phyloP scores from a whole-genome alignment of 257 asterid species.

The Sherardia arvensis region DNA sequence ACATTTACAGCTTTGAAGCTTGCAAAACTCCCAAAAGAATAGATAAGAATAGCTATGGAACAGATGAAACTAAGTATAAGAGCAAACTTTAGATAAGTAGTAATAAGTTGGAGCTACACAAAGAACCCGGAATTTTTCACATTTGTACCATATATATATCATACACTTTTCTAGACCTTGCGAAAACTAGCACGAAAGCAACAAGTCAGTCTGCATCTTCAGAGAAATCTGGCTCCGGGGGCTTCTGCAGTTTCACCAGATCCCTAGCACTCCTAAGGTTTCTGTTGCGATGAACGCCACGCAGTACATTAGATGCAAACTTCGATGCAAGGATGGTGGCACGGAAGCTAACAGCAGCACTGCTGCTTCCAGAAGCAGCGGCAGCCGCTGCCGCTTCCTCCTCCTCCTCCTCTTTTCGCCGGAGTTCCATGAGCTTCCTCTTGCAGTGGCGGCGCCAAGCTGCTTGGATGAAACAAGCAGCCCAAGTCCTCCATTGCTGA shows the following conservation, averaged over 20 bases:
- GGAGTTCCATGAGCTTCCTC: constrained; percentile 62
- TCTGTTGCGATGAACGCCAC: constrained; percentile 85
- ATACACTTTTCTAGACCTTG: constrained; percentile 20
- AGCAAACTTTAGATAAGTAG: background rate
- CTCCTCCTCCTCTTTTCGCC: constrained; percentile 69
- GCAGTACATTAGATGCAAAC: constrained; percentile 80
- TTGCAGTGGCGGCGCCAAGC: constrained; percentile 89
- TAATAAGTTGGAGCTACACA: constrained; percentile 9
- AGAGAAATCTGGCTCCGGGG: constrained; percentile 89
- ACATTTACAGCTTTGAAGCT: background rate
- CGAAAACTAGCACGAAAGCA: constrained; percentile 7
- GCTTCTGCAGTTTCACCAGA: constrained; percentile 72
- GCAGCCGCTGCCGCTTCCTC: constrained; percentile 30
- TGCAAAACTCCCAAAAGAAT: background rate
- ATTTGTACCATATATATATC: constrained; percentile 9
- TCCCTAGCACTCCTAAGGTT: constrained; percentile 78
- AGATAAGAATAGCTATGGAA: background rate
- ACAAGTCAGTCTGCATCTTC: constrained; percentile 59
- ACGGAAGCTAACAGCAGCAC: constrained; percentile 44
- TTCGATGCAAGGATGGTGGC: constrained; percentile 80
- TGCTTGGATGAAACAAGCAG: constrained; percentile 91
- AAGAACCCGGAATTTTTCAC: background rate
- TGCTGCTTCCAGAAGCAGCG: constrained; percentile 31
- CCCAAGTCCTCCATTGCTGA: constrained; percentile 99
- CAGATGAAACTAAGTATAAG: background rate